Evolutionary conservation across 257 asterid species (phyloP).

Genomic region (Nicotiana benthamiana): DNA sequence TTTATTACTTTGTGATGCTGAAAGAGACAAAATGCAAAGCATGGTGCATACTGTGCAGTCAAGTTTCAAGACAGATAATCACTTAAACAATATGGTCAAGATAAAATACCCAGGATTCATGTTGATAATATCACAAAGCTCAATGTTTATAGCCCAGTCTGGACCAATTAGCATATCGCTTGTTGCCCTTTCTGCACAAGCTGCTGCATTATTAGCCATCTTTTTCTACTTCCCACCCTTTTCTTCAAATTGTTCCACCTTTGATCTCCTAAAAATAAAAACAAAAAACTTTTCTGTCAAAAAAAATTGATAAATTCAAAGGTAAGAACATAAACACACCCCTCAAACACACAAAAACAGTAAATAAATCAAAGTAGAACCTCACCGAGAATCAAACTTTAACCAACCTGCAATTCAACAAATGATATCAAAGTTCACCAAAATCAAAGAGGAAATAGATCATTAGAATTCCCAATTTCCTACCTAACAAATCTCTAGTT

Average conservation of each 20-base stretch:
- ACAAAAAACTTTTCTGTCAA: background rate
- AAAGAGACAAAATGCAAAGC: background rate
- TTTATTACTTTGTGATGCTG: background rate
- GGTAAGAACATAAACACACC: constrained; percentile 3
- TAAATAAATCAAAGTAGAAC: background rate
- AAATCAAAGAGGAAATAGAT: background rate
- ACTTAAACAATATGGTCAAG: background rate
- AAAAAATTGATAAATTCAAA: background rate
- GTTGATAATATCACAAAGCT: constrained; percentile 83
- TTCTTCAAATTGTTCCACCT: constrained; percentile 15
- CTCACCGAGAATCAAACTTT: constrained; percentile 6
- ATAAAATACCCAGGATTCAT: constrained; percentile 63
- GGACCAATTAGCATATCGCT: constrained; percentile 92
- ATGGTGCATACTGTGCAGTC: background rate
- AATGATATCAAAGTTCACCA: background rate
- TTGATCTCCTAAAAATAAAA: constrained; percentile 6
- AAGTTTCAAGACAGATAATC: background rate
- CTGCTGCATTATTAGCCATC: constrained; percentile 76
- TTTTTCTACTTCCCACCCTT: constrained; percentile 17
- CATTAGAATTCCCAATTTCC: background rate
- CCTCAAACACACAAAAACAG: background rate
- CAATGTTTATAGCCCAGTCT: constrained; percentile 95
- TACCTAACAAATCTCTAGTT: background rate
- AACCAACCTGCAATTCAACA: constrained; percentile 17
- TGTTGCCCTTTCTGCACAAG: constrained; percentile 94